phyloP scores from a whole-genome alignment of 345 rosid species.

The Rhizophora apiculata region DNA sequence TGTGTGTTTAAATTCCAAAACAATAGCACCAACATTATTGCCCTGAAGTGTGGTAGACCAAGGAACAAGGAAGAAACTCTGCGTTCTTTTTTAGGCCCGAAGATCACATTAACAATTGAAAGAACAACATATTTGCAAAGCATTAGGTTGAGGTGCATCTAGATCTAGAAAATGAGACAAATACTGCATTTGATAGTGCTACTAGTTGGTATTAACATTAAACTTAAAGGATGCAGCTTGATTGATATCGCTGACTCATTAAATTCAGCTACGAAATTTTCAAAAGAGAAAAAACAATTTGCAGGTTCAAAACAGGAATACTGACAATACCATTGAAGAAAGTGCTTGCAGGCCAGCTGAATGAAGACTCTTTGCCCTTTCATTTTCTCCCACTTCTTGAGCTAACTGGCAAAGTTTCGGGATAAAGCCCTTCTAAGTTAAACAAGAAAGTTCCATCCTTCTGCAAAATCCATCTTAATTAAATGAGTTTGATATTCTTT shows the following conservation, averaged over 20 bases:
- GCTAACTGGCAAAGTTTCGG: constrained; percentile 84
- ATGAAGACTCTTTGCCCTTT: constrained; percentile 51
- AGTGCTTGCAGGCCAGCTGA: constrained; percentile 85
- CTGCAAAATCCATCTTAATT: constrained; percentile 47
- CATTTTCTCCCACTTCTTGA: constrained; percentile 74
- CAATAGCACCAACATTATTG: too few relatives aligned
- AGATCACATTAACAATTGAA: too few relatives aligned
- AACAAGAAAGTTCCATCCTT: constrained; percentile 79
- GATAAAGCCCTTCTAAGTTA: constrained; percentile 82
- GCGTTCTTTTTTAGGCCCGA: too few relatives aligned
- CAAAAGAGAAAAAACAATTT: neutral
- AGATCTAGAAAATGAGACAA: too few relatives aligned
- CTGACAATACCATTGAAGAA: constrained; percentile 72
- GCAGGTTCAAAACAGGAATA: neutral
- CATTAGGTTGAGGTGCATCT: too few relatives aligned
- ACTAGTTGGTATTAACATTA: too few relatives aligned
- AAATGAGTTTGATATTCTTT: constrained; percentile 22
- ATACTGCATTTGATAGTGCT: too few relatives aligned
- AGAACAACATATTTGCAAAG: too few relatives aligned
- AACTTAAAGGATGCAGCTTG: neutral
- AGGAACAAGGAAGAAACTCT: too few relatives aligned
- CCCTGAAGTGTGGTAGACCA: too few relatives aligned
- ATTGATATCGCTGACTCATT: neutral
- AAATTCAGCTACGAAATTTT: neutral
- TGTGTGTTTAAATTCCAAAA: too few relatives aligned